Base-by-base conservation (phyloP, 768 basidiomycete species). In the Phaeotremella skinneri region DNA sequence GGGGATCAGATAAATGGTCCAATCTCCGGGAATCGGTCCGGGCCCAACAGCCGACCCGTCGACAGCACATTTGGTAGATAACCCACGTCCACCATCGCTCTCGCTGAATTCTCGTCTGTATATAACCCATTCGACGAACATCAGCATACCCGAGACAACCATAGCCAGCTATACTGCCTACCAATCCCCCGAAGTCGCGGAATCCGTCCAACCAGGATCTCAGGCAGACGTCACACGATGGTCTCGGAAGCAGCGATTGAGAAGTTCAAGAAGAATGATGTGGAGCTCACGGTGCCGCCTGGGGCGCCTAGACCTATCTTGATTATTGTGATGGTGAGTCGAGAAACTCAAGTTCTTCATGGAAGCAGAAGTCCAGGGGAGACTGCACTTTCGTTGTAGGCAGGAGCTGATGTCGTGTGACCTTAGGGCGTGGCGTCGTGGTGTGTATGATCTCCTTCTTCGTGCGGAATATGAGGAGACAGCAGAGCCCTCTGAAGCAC, bases 241-340 rank as follows among this genome's bases (percentile, higher is more conserved):
- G 59, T 62, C 27, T 62, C 61, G 1, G 5, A 52, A 37, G 5
- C 37, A 4, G 55, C 59, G 3, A 30, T 56, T 2, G 63, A 69
- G 41, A 17, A 62, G 34, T 62, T 69, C 48, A 58, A 67, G 50
- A 62, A 61, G 52, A 56, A 58, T 14, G 62, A 63, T 30, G 56
- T 58, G n/a, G 75, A 74, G 30, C 62, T 74, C 25, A 70, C 68
- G 9, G 65, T 73, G 1, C 75, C 75, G 1, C 13, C 43, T 2
- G 67, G 60, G 4, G 59, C 56, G 17, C 70, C 73, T 14, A 59
- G 73, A 37, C 77, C 77, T n/a, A 64, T 74, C 0, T 68, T 80
- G 55, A 77, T 80, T 56, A 73, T 80, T 48, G 79, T 79, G 17
- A 80, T 80, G 79, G 77, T 73, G 49, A 61, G 72, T 64, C 14